Conservation (phyloP, 2,329 filamentous ascomycete genomes). For the Fusarium citri region DNA sequence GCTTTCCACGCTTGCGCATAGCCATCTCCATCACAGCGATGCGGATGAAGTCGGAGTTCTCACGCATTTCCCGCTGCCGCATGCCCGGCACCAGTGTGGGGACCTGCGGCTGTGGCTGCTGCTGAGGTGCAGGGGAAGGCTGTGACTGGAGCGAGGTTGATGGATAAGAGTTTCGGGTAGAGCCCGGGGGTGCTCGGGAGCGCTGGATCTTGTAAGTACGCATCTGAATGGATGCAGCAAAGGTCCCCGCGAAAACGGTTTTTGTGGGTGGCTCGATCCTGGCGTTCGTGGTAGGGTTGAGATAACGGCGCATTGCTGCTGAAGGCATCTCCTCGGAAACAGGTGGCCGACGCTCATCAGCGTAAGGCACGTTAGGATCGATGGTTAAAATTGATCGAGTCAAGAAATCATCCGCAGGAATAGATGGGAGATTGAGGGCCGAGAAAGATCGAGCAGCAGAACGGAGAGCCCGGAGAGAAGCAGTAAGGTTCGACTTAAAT, state of each 20-base stretch:
- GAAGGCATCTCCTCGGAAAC: conserved; percentile 72
- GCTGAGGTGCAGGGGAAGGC: conserved; percentile 47
- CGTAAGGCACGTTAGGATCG: conserved; percentile 73
- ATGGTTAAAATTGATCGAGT: conserved; percentile 76
- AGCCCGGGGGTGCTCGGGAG: conserved; percentile 55
- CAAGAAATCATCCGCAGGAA: conserved; percentile 74
- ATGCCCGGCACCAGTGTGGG: conserved; percentile 57
- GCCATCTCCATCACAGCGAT: conserved; percentile 79
- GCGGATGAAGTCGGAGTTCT: conserved; percentile 77
- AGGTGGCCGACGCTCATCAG: conserved; percentile 74
- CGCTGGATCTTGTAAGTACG: conserved; percentile 74
- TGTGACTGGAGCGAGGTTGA: conserved; percentile 46
- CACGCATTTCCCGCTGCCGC: conserved; percentile 74
- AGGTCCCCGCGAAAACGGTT: conserved; percentile 54
- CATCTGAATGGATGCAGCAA: conserved; percentile 77
- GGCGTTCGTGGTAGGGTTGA: conserved; percentile 69
- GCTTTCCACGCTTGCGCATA: conserved; percentile 74
- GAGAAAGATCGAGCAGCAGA: conserved; percentile 74
- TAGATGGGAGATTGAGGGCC: conserved; percentile 70
- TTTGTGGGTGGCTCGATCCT: conserved; percentile 49
- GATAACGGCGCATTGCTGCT: conserved; percentile 73
- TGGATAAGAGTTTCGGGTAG: conserved; percentile 50
- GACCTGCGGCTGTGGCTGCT: conserved; percentile 49
- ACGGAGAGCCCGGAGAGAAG: conserved; percentile 72
- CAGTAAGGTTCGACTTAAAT: conserved; percentile 77